Conservation (phyloP, 768 basidiomycete genomes). For the Fibroporia radiculosa region DNA sequence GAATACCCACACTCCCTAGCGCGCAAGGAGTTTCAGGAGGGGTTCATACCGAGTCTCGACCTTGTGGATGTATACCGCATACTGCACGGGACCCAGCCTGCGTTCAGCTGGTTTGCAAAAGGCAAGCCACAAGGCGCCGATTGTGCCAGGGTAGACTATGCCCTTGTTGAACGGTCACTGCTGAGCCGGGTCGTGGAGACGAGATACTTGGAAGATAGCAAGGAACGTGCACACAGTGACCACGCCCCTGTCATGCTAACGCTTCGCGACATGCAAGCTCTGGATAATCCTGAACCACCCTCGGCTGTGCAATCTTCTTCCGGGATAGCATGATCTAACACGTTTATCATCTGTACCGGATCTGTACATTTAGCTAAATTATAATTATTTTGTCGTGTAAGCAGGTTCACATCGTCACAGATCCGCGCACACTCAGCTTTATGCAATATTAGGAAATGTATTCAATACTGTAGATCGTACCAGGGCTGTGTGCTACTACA, state of each 20-base stretch:
- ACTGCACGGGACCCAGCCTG: conserved; percentile 11
- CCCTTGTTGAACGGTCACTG: conserved; percentile 14
- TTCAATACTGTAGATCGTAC: too few species aligned
- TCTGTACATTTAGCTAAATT: too few species aligned
- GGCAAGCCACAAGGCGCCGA: conserved; percentile 19
- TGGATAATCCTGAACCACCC: not conserved
- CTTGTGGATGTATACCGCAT: conserved; percentile 18
- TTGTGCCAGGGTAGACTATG: conserved; percentile 19
- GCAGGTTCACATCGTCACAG: too few species aligned
- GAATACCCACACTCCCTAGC: conserved; percentile 19
- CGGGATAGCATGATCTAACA: not conserved
- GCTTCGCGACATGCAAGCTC: conserved; percentile 11
- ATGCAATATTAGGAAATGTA: too few species aligned
- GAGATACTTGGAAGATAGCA: conserved; percentile 16
- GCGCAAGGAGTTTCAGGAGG: conserved; percentile 18
- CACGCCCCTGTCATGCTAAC: conserved; percentile 17
- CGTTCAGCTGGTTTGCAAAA: conserved; percentile 22
- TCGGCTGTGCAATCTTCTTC: not conserved
- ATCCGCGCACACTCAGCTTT: too few species aligned
- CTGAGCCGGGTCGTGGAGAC: conserved; percentile 12
- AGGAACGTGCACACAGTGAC: conserved; percentile 19
- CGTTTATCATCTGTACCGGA: not conserved
- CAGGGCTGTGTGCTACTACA: too few species aligned
- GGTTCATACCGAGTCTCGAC: conserved; percentile 14
- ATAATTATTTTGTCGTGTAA: not conserved